Percentiles rank a stretch among this genome's conserved stretches.
Conservation (phyloP, 331 rosid genomes). For the Cydonia oblonga region DNA sequence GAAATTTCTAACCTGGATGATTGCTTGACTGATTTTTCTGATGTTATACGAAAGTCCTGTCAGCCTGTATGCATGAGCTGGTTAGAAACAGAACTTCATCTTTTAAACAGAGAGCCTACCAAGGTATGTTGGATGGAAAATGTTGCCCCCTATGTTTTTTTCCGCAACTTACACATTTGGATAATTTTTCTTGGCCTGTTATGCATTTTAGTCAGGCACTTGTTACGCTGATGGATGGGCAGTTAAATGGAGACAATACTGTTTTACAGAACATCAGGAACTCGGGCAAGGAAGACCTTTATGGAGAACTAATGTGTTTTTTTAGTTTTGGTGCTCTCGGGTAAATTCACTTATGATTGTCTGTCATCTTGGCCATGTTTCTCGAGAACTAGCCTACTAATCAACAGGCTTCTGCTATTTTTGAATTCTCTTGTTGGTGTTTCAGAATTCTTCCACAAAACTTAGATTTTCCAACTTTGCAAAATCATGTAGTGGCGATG, state of each 20-base stretch:
- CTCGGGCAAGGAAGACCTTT: conserved; percentile 89
- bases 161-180: conserved; percentile 4
- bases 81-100: conserved; percentile 62
- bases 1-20: conserved; percentile 29
- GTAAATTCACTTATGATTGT: conserved; percentile 29
- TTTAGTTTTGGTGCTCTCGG: conserved; percentile 63
- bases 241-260: conserved; percentile 46
- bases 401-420: background rate
- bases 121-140: conserved; percentile 36
- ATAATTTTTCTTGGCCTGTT: conserved; percentile 1
- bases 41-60: conserved; percentile 44
- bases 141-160: background rate
- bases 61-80: conserved; percentile 52
- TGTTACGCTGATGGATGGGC: conserved; percentile 44
- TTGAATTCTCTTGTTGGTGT: background rate
- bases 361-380: conserved; percentile 6
- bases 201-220: conserved; percentile 35
- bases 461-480: background rate
- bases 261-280: conserved; percentile 54
- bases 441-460: background rate
- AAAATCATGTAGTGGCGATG: background rate
- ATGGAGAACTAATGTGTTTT: conserved; percentile 71
- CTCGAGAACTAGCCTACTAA: background rate
- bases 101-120: conserved; percentile 31
- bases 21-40: conserved; percentile 42